These are phyloP conservation scores for Casaregolazyma lundiana DNA, from an alignment of 1,139 yeast genomes.

Conservation along the genomic window DNA sequence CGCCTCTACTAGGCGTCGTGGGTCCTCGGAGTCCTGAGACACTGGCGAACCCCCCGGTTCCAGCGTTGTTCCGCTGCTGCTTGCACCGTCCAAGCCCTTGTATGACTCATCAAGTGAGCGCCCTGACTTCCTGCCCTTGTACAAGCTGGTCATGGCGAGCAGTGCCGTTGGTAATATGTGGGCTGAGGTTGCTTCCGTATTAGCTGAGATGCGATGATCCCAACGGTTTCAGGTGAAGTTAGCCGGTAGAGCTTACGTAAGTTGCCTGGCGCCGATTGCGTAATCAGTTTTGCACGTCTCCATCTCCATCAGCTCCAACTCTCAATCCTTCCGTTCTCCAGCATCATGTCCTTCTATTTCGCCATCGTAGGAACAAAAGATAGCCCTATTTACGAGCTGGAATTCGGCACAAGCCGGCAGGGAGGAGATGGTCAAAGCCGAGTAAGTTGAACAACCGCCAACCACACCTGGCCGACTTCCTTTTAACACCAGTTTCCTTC, in stretches of 20 bases:
- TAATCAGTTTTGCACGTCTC: no score
- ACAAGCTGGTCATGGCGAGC: no score
- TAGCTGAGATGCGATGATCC: no score
- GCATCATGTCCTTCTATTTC: constrained; percentile 70
- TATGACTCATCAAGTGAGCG: background rate
- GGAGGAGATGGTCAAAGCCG: constrained; percentile 58
- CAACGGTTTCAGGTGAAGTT: no score
- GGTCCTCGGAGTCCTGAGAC: background rate
- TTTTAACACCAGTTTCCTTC: constrained; percentile 46
- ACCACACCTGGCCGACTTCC: background rate
- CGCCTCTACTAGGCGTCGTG: constrained; percentile 18
- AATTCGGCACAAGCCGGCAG: constrained; percentile 70
- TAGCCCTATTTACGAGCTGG: constrained; percentile 81
- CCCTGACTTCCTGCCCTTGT: no score
- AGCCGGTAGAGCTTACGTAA: no score
- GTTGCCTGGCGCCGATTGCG: no score
- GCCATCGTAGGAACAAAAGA: constrained; percentile 86
- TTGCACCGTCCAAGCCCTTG: background rate
- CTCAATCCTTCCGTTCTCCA: background rate
- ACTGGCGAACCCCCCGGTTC: background rate
- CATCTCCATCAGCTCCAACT: no score
- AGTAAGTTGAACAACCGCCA: constrained; percentile 18
- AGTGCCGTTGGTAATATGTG: no score
- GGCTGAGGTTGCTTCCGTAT: no score
- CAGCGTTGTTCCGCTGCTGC: background rate